Evolutionary conservation across 1,139 yeast species (phyloP).

Genomic region (Taphrina sp.): DNA sequence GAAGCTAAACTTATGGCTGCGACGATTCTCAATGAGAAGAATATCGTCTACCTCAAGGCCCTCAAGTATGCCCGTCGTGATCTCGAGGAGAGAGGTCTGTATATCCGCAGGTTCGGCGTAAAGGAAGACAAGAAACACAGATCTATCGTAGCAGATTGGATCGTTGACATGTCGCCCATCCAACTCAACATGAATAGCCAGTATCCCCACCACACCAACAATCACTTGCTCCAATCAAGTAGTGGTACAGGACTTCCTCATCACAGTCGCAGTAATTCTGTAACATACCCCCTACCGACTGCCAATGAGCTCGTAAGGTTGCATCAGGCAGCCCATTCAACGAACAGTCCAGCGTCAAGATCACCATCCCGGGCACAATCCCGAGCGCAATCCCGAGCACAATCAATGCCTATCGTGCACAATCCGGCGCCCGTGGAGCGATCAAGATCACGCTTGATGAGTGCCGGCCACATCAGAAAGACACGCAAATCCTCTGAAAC

Average conservation of each 20-base stretch:
- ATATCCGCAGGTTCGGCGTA: slow-evolving; percentile 13
- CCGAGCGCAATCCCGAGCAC: background rate
- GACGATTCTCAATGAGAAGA: slow-evolving; percentile 18
- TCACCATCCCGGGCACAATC: background rate
- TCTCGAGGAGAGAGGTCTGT: slow-evolving; percentile 11
- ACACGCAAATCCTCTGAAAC: background rate
- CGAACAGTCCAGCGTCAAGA: background rate
- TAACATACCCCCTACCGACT: background rate
- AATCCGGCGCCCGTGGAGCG: background rate
- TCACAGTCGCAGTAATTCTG: background rate
- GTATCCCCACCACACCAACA: too few relatives aligned
- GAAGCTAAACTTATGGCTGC: slow-evolving; percentile 13
- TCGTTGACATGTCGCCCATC: slow-evolving; percentile 2
- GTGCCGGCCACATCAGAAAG: background rate
- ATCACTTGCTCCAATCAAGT: too few relatives aligned
- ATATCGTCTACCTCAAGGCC: slow-evolving; percentile 12
- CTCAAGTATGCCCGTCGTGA: slow-evolving; percentile 10
- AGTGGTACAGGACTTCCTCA: too few relatives aligned
- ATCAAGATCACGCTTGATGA: background rate
- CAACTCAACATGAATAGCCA: background rate
- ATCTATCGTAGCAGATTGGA: slow-evolving; percentile 13
- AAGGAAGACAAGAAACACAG: slow-evolving; percentile 7
- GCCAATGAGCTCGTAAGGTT: slow-evolving; percentile 7
- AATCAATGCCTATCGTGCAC: background rate
- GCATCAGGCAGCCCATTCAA: slow-evolving; percentile 1